Evolutionary conservation across 208 protist species (phyloP), one percentile per base, ranked within the genome.

Genomic region (Naegleria fowleri): DNA sequence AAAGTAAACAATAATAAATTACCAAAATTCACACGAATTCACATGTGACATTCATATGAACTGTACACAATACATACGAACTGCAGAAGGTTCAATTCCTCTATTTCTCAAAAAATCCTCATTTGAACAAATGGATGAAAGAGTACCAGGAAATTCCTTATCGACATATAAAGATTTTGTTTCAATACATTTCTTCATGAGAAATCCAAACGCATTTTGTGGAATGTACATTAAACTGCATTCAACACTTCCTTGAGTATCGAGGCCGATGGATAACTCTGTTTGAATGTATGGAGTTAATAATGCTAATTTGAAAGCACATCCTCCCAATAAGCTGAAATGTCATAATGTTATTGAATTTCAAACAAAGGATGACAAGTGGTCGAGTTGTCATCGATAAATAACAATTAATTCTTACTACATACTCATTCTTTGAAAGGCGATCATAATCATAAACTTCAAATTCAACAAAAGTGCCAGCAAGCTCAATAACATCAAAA

Each of bases 171-270:
- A 25, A 16, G 5, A 16, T 25, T 85, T 85, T 36, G 13, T 85
- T 85, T 85, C 79, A 85, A 85, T 85, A 25, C 79, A 85, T 43
- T 43, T 85, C 36, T 85, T 85, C 36, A 85, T 43, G 5, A 85
- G 22, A 25, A 36, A 36, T 43, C 79, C 79, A 43, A 36, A 85
- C 4, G 13, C 25, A 22, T 7, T 85, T 39, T 43, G 38, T 43
- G 79, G 79, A 85, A 43, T 43, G 36, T 43, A 85, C 36, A 43
- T 39, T 16, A 85, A 13, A 15, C 41, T 39, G 22, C n/a, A 39
- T 22, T 85, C 79, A 5, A 85, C 36, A n/a, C 15, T 85, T 85
- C 79, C 79, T 43, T 43, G 7, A 43, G 79, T 43, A 85, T 85
- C 36, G 11, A 85, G 41, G 0, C 15, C 36, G 5, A 85, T 43